Percentiles rank a stretch among this genome's conserved stretches.
phyloP scores from a whole-genome alignment of 768 basidiomycete genomes.

The Tulasnella sp. region DNA sequence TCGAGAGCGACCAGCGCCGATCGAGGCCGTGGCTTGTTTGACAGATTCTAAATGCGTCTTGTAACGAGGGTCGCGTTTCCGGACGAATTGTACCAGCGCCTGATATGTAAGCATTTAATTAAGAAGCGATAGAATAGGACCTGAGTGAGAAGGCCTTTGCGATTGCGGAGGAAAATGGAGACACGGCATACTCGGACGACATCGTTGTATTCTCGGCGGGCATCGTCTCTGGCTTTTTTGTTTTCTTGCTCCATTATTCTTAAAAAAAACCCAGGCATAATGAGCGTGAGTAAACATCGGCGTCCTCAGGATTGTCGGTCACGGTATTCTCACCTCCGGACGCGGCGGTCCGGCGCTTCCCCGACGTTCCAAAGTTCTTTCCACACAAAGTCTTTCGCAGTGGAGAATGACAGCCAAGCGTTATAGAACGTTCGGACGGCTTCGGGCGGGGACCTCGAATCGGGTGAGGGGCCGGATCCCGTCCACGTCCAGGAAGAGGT shows the following conservation, averaged over 20 bases:
- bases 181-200: slow-evolving; percentile 65
- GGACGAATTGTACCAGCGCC: slow-evolving; percentile 70
- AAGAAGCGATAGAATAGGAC: neutral
- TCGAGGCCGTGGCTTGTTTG: neutral
- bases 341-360: slow-evolving; percentile 82
- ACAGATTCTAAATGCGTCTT: slow-evolving; percentile 50
- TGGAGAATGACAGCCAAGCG: slow-evolving; percentile 81
- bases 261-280: slow-evolving; percentile 8
- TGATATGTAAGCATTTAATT: slow-evolving; percentile 36
- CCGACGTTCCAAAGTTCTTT: slow-evolving; percentile 74
- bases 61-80: slow-evolving; percentile 88
- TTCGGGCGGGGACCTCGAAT: slow-evolving; percentile 34
- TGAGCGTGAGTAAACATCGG: neutral
- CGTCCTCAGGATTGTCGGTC: neutral
- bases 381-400: slow-evolving; percentile 87
- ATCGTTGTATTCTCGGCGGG: slow-evolving; percentile 88
- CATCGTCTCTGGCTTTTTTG: slow-evolving; percentile 83
- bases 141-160: neutral
- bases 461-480: slow-evolving; percentile 35
- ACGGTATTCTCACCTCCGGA: slow-evolving; percentile 56
- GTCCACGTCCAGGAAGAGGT: slow-evolving; percentile 70
- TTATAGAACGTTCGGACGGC: slow-evolving; percentile 72
- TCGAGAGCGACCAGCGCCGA: slow-evolving; percentile 5
- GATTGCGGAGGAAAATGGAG: neutral
- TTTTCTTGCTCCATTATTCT: slow-evolving; percentile 96